Conservation (phyloP, 257 asterid species). For the Fraxinus pennsylvanica region DNA sequence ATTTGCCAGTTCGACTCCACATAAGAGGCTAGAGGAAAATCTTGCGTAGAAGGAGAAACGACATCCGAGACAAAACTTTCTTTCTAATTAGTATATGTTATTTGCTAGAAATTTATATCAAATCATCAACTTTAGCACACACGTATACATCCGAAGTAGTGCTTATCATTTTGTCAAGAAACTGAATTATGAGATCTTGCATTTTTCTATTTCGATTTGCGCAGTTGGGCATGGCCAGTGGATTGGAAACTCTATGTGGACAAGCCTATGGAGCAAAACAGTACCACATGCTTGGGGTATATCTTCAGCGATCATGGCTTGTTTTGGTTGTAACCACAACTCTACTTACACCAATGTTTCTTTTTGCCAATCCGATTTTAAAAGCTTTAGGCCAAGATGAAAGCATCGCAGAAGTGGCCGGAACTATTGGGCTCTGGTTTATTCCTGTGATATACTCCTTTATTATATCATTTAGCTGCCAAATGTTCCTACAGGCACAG, state of each 20-base stretch:
- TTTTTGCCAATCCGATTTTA: slow-evolving; percentile 55
- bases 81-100: neutral
- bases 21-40: too few relatives aligned
- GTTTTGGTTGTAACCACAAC: slow-evolving; percentile 41
- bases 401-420: slow-evolving; percentile 45
- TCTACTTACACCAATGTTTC: slow-evolving; percentile 44
- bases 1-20: too few relatives aligned
- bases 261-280: slow-evolving; percentile 84
- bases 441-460: slow-evolving; percentile 61
- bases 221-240: slow-evolving; percentile 84
- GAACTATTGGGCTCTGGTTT: slow-evolving; percentile 53
- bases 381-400: slow-evolving; percentile 68
- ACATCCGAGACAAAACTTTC: too few relatives aligned
- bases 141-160: too few relatives aligned
- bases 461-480: slow-evolving; percentile 61
- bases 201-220: neutral
- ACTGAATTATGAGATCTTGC: neutral
- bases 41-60: too few relatives aligned
- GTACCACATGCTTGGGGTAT: slow-evolving; percentile 75
- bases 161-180: neutral
- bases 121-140: neutral
- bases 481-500: slow-evolving; percentile 76
- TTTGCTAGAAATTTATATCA: neutral
- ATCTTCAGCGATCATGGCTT: slow-evolving; percentile 82
- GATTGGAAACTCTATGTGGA: slow-evolving; percentile 76